A percentile compares a stretch with the other conserved stretches of the same genome.
phyloP scores from a whole-genome alignment of 2,329 filamentous ascomycete genomes.

The Thyridium curvatum region DNA sequence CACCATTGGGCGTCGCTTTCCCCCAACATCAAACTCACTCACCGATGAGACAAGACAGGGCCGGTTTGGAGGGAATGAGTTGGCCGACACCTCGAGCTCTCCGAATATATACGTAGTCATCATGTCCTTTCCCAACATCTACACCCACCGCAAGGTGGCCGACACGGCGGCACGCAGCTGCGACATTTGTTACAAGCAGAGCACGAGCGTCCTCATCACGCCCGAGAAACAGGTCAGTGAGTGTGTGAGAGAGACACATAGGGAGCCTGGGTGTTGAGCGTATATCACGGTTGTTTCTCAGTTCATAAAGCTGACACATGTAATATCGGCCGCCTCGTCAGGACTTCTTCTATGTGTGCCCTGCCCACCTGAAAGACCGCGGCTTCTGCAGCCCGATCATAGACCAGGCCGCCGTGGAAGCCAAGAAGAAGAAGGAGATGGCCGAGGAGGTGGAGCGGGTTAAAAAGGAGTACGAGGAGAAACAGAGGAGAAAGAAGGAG shows the following conservation, averaged over 20 bases:
- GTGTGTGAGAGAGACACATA: neutral
- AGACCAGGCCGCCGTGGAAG: slow-evolving; percentile 59
- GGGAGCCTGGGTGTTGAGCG: slow-evolving; percentile 5
- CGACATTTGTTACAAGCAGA: slow-evolving; percentile 87
- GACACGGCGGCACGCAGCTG: slow-evolving; percentile 79
- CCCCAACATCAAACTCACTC: too few species aligned
- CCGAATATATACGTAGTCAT: too few species aligned
- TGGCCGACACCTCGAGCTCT: too few species aligned
- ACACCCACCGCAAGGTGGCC: slow-evolving; percentile 80
- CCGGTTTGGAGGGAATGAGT: too few species aligned
- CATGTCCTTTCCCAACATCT: slow-evolving; percentile 68
- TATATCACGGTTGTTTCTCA: neutral
- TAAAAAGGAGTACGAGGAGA: slow-evolving; percentile 74
- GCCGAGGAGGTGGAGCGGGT: slow-evolving; percentile 57
- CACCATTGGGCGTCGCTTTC: too few species aligned
- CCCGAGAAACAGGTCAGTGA: slow-evolving; percentile 72
- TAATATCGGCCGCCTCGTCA: slow-evolving; percentile 11
- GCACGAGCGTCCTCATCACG: slow-evolving; percentile 80
- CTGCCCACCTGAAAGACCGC: slow-evolving; percentile 72
- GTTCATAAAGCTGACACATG: too few species aligned
- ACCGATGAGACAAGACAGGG: too few species aligned
- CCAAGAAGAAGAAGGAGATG: slow-evolving; percentile 59
- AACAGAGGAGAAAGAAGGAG: slow-evolving; percentile 60
- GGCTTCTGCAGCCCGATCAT: slow-evolving; percentile 74
- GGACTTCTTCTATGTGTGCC: slow-evolving; percentile 92